These are phyloP conservation scores for Calocybe cyanea DNA, from an alignment of 768 basidiomycete species.

Conservation along the genomic window DNA sequence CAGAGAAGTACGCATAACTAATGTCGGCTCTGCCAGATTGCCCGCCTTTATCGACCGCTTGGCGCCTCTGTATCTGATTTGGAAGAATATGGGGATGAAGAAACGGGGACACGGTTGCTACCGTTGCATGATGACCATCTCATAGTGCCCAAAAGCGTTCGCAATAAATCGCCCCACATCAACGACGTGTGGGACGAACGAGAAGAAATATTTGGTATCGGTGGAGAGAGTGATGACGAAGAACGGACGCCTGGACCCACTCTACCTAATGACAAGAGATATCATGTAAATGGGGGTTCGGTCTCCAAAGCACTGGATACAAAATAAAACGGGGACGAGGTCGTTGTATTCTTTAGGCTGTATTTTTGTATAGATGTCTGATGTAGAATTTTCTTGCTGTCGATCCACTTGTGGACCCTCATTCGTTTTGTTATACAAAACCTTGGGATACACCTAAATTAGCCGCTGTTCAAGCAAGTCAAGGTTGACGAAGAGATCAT, in stretches of 20 bases:
- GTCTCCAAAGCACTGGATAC: too few species aligned
- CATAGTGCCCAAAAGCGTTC: constrained; percentile 25
- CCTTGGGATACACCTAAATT: neutral
- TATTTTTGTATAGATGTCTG: neutral
- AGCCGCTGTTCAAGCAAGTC: constrained; percentile 16
- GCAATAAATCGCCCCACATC: constrained; percentile 34
- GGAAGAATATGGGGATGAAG: constrained; percentile 49
- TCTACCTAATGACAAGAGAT: neutral
- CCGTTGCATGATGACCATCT: constrained; percentile 39
- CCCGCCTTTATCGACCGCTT: constrained; percentile 74
- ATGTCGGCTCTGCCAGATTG: constrained; percentile 44
- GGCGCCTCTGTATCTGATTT: constrained; percentile 47
- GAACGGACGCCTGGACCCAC: constrained; percentile 14
- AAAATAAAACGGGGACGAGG: neutral
- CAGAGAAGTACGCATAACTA: neutral
- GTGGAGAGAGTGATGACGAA: constrained; percentile 60
- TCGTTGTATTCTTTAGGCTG: neutral
- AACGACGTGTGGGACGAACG: constrained; percentile 75
- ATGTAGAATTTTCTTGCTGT: neutral
- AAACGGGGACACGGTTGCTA: constrained; percentile 50
- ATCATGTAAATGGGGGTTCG: constrained; percentile 8
- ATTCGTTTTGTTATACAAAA: too few species aligned
- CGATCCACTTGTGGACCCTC: too few species aligned
- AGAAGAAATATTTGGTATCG: constrained; percentile 71
- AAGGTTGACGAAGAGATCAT: constrained; percentile 33